These are phyloP conservation scores for Graphilbum ipis-grandicollis DNA, from an alignment of 2,329 filamentous ascomycete genomes.

Conservation along the genomic window DNA sequence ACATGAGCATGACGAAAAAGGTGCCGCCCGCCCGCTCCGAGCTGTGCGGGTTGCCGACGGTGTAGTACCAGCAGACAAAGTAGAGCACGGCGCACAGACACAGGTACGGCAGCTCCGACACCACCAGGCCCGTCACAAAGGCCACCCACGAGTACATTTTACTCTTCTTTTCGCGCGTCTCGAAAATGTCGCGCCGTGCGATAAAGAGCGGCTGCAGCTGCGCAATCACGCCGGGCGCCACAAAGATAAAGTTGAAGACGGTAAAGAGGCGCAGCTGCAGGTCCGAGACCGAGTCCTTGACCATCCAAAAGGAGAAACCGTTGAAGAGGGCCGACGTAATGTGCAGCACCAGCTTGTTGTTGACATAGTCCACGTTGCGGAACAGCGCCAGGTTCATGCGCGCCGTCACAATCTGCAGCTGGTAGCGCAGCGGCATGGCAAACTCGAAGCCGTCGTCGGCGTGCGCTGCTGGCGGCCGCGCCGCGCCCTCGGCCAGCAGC, in stretches of 20 bases:
- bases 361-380: conserved; percentile 55
- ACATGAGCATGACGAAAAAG: conserved; percentile 37
- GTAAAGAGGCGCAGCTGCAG: conserved; percentile 54
- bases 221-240: conserved; percentile 47
- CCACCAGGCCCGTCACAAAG: conserved; percentile 47
- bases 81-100: conserved; percentile 34
- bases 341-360: conserved; percentile 43
- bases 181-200: conserved; percentile 47
- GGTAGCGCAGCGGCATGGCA: conserved; percentile 46
- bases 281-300: conserved; percentile 34
- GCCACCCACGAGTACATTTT: conserved; percentile 54
- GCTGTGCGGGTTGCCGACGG: conserved; percentile 30
- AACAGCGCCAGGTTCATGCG: conserved; percentile 59
- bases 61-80: conserved; percentile 27
- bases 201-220: conserved; percentile 58
- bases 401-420: conserved; percentile 40
- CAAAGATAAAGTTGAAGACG: conserved; percentile 52
- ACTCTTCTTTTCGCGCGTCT: conserved; percentile 50
- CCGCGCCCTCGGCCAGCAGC: conserved; percentile 29
- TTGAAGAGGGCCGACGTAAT: conserved; percentile 38
- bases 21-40: conserved; percentile 34
- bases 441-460: conserved; percentile 36
- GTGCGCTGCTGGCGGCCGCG: background rate
- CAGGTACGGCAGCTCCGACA: conserved; percentile 48
- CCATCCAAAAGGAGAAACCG: conserved; percentile 43